Evolutionary conservation across 2,329 filamentous ascomycete species (phyloP).

Genomic region (Scleromitrula shiraiana): DNA sequence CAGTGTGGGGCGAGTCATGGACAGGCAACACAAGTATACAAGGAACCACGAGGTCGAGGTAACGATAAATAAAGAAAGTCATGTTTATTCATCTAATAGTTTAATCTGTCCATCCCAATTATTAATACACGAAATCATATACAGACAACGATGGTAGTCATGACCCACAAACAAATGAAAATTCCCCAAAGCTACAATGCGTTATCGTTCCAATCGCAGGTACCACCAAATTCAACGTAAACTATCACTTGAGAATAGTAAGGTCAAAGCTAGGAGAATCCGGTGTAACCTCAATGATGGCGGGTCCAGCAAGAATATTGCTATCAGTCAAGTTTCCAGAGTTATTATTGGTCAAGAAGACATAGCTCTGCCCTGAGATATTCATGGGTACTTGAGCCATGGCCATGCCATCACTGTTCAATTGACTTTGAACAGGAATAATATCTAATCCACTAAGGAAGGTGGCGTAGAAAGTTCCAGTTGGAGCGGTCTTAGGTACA

Average conservation of each 20-base stretch:
- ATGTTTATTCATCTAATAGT: too few species aligned
- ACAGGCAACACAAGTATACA: too few species aligned
- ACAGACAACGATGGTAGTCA: too few species aligned
- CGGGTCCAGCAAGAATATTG: slow-evolving; percentile 33
- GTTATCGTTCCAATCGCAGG: too few species aligned
- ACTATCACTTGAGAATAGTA: slow-evolving; percentile 11
- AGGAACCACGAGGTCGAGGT: too few species aligned
- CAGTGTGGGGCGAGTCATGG: too few species aligned
- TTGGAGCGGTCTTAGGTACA: slow-evolving; percentile 19
- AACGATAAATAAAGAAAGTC: too few species aligned
- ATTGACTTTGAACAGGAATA: slow-evolving; percentile 29
- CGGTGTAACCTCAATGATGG: slow-evolving; percentile 30
- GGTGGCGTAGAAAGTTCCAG: slow-evolving; percentile 29
- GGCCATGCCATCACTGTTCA: slow-evolving; percentile 23
- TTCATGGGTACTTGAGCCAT: slow-evolving; percentile 27
- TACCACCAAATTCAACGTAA: too few species aligned
- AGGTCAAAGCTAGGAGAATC: slow-evolving; percentile 22
- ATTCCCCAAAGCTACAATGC: too few species aligned
- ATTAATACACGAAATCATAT: too few species aligned
- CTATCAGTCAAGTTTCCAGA: slow-evolving; percentile 31
- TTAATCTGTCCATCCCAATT: too few species aligned
- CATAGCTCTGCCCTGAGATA: slow-evolving; percentile 34
- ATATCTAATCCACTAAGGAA: slow-evolving; percentile 28
- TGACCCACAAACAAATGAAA: too few species aligned
- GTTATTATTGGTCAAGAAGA: slow-evolving; percentile 34